A percentile compares a stretch with the other conserved stretches of the same genome.
Evolutionary conservation across 345 rosid species (phyloP).

Genomic region (Dipteronia dyeriana): DNA sequence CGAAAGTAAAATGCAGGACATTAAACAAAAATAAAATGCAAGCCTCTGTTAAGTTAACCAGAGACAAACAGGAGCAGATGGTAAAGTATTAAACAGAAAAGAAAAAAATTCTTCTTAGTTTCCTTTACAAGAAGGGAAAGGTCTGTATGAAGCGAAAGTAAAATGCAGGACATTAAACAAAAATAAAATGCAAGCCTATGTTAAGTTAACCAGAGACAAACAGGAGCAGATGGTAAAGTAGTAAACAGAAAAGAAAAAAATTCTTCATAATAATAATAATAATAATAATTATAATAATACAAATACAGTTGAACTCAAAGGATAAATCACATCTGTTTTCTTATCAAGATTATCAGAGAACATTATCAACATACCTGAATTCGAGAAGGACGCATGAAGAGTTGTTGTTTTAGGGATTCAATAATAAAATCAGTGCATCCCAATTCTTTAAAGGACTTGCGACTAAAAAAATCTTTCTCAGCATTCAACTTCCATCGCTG

Average conservation of each 20-base stretch:
- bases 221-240: background rate
- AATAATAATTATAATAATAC: background rate
- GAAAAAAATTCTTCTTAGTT: no score
- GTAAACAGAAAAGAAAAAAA: background rate
- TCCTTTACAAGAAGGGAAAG: background rate
- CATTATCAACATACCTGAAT: constrained; percentile 62
- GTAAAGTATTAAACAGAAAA: background rate
- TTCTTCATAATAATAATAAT: background rate
- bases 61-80: background rate
- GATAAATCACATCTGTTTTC: background rate
- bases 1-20: background rate
- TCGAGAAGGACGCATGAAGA: constrained; percentile 67
- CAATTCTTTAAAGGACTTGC: constrained; percentile 63
- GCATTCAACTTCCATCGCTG: constrained; percentile 28
- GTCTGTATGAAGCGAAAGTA: no score
- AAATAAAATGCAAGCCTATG: background rate
- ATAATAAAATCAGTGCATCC: constrained; percentile 72
- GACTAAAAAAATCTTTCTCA: constrained; percentile 66
- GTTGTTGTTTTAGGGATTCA: constrained; percentile 61
- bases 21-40: background rate
- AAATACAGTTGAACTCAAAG: background rate
- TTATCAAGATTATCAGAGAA: background rate
- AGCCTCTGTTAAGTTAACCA: background rate
- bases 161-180: background rate
- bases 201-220: background rate